Evolutionary conservation across 2,329 filamentous ascomycete species (phyloP), one percentile per base, ranked within the genome.

Genomic region (Ceratocystis ficicola): DNA sequence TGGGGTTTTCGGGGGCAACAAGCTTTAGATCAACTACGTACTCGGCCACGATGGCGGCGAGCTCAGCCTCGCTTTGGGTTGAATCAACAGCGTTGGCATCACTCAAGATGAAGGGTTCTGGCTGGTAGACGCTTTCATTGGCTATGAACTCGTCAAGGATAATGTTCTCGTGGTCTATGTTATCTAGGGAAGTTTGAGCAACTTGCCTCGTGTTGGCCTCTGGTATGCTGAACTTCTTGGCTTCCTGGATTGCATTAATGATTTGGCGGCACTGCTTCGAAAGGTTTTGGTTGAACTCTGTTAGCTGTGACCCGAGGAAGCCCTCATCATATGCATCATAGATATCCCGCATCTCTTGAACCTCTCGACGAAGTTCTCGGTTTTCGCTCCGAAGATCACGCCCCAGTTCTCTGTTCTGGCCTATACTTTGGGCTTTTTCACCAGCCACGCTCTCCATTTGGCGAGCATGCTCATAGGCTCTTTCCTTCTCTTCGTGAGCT

Each of bases 401-500:
- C 12, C 36, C 36, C 20, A 17, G 2, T 2, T 59, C 28, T 17
- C 1, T 36, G 28, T 10, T 30, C 5, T 59, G 12, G 5, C 8
- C 17, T 30, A 59, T n/a, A 3, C n/a, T 36, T 22, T 17, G 1
- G 6, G 3, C 28, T n/a, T n/a, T 59, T n/a, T 7, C 5, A 20
- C 2, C 1, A 7, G 8, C 8, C 6, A 28, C 15, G 12, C 0
- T 3, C 36, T 41, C 36, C 1, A 41, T 41, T 15, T 15, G 36
- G 10, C 1, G 2, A 12, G 1, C 3, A 4, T 41, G 4, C 0
- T 4, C 12, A 15, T 15, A 12, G 1, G 12, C 10, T 5, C 4
- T 41, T 41, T 41, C 3, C 3, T 0, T 5, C 3, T 41, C 12
- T 10, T 15, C 12, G 36, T 0, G 36, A 12, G 36, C 36, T 12